phyloP scores from a whole-genome alignment of 495 filamentous ascomycete species.

The Daldinia decipiens region DNA sequence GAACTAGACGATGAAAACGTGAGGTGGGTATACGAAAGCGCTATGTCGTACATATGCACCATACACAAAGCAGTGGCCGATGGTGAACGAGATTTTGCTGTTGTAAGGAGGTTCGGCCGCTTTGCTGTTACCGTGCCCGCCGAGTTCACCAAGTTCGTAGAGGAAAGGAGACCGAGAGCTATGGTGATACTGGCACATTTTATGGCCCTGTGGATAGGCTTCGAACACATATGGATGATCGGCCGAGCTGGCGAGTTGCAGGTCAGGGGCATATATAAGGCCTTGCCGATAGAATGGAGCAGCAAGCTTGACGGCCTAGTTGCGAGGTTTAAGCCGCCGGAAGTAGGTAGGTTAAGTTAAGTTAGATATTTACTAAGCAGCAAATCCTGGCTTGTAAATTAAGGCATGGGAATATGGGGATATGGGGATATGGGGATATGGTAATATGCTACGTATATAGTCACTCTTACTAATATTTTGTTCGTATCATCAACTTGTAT shows the following conservation, averaged over 20 bases:
- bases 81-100: constrained; percentile 42
- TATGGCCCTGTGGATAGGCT: constrained; percentile 50
- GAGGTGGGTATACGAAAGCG: constrained; percentile 47
- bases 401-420: too few species aligned
- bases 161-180: constrained; percentile 53
- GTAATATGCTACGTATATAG: not conserved
- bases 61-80: constrained; percentile 45
- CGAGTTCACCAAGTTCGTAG: constrained; percentile 48
- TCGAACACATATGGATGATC: constrained; percentile 54
- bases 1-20: constrained; percentile 49
- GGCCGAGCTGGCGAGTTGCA: constrained; percentile 53
- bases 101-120: constrained; percentile 51
- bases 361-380: not conserved
- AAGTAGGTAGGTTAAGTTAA: constrained; percentile 16
- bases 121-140: constrained; percentile 53
- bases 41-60: constrained; percentile 50
- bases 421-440: too few species aligned
- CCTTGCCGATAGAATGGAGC: constrained; percentile 52
- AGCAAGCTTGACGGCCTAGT: constrained; percentile 52
- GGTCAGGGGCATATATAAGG: constrained; percentile 53
- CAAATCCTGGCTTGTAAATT: not conserved
- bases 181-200: constrained; percentile 55
- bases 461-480: not conserved
- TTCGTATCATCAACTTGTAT: too few species aligned
- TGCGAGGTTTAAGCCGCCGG: constrained; percentile 39